These are phyloP conservation scores for Crucibulum laeve DNA, from an alignment of 768 basidiomycete genomes.

Conservation along the genomic window DNA sequence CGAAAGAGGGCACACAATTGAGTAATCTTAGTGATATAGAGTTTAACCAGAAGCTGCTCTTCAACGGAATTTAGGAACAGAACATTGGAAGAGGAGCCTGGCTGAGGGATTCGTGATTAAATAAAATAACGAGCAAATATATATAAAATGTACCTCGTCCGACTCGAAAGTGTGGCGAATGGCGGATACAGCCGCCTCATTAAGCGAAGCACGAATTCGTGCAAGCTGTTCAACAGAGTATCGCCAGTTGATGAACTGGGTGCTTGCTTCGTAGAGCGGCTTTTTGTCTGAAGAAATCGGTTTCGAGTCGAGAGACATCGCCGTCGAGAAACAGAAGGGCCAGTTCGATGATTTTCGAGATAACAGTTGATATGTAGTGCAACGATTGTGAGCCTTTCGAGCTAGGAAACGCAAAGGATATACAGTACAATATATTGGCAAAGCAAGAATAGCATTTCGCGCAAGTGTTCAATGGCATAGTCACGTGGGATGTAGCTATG, in stretches of 20 bases:
- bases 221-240: conserved; percentile 69
- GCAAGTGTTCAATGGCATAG: no score
- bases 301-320: no score
- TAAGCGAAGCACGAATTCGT: conserved; percentile 60
- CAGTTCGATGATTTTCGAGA: no score
- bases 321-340: no score
- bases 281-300: conserved; percentile 21
- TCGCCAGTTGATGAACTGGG: conserved; percentile 86
- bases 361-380: no score
- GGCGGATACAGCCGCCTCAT: conserved; percentile 67
- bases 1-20: conserved; percentile 82
- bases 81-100: conserved; percentile 67
- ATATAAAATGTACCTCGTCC: conserved; percentile 60
- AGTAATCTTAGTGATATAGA: conserved; percentile 84
- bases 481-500: no score
- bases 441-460: no score
- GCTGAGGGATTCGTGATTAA: conserved; percentile 33
- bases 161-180: conserved; percentile 77
- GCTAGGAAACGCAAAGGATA: no score
- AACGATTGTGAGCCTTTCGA: no score
- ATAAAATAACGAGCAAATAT: conserved; percentile 5
- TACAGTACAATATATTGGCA: no score
- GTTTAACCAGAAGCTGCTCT: conserved; percentile 83
- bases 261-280: conserved; percentile 72
- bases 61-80: conserved; percentile 79